Percentiles rank a stretch among this genome's conserved stretches.
Conservation (phyloP, 305 asterid species). For the Caryopteris hybrid region DNA sequence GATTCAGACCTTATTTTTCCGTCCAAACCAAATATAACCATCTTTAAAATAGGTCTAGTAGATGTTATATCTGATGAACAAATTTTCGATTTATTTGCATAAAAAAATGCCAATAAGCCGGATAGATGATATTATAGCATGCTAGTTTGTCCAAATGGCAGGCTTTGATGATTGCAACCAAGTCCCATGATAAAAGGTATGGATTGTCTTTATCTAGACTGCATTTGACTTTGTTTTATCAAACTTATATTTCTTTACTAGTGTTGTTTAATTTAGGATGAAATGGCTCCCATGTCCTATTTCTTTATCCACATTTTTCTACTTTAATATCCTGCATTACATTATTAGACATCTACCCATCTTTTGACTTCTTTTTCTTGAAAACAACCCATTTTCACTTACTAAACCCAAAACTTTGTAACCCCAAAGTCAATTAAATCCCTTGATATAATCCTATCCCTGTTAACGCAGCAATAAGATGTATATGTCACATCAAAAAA, state of each 20-base stretch:
- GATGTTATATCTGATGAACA: no score
- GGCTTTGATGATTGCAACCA: slow-evolving; percentile 42
- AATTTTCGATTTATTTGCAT: no score
- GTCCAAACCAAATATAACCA: no score
- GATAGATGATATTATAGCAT: no score
- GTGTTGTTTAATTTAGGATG: not conserved
- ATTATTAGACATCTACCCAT: not conserved
- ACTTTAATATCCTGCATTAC: not conserved
- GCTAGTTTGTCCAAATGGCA: no score
- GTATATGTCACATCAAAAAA: no score
- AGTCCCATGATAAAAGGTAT: slow-evolving; percentile 26
- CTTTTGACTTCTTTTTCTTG: not conserved
- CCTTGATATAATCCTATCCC: no score
- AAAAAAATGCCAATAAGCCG: no score
- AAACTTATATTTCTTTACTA: slow-evolving; percentile 14
- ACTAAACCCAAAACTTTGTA: not conserved
- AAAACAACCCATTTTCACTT: not conserved
- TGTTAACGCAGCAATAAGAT: no score
- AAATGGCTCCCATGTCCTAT: slow-evolving; percentile 31
- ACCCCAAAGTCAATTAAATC: no score
- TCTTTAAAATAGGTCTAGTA: no score
- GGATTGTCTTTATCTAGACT: slow-evolving; percentile 30
- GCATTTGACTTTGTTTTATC: slow-evolving; percentile 35
- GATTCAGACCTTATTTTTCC: no score
- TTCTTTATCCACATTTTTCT: not conserved